Base-by-base conservation (phyloP, 129 eudicot species). In the Artemisia tridentata region DNA sequence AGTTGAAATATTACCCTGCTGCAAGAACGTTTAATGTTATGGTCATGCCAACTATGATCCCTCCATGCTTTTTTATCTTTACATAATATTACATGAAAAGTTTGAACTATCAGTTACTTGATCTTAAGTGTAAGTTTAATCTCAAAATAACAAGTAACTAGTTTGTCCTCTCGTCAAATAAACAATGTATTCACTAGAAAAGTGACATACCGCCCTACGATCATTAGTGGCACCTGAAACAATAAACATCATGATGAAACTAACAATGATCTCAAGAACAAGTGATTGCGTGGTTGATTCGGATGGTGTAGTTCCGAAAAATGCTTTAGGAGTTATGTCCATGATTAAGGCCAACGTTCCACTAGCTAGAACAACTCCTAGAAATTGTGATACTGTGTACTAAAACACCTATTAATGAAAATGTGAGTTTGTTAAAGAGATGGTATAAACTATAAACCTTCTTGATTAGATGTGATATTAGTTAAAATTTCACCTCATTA, bases 21-120 rank as follows among this genome's bases (percentile, higher is more conserved):
- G 84, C 96, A 23, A 91, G 84, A 21, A 86, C 86, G 73, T 85
- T 84, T 20, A 88, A 45, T 75, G 75, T 75, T 27, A 91, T 82
- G 38, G 92, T 88, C 92, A 91, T 85, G 31, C 97, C 96, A 76
- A 91, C 76, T 1, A 75, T 80, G 10, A 86, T 3, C 21, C 92
- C 97, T 17, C 67, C 86, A 3, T 79, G 57, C 41, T 86, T 69
- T 75, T 79, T 83, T 13, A 55, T 67, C 95, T 90, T 78, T 34
- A 34, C 8, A 34, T 59, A 81, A 16, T 7, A 4, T 47, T 11
- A 1, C 66, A 43, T 0, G 2, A 47, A 72, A n/a, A 8, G 0
- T 20, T 9, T 55, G 7, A 55, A 11, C 14, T n/a, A n/a, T n/a
- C 4, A 23, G 15, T 23, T 7, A 4, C 31, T 48, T 18, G 12